A percentile compares a stretch with the other conserved stretches of the same genome.
Evolutionary conservation across 257 asterid species (phyloP).

Genomic region (Petrea volubilis): DNA sequence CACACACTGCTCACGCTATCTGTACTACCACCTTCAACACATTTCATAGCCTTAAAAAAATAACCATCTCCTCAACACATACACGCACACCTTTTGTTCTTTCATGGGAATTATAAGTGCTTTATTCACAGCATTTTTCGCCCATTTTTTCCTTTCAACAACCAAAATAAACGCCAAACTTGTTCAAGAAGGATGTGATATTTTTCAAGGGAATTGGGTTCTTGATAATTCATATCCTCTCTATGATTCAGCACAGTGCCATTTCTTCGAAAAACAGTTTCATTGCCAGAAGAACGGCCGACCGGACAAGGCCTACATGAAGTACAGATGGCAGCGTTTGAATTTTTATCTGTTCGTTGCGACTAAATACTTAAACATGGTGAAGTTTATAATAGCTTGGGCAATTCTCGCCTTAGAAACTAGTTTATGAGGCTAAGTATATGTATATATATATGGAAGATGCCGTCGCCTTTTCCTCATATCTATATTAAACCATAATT

Average conservation of each 20-base stretch:
- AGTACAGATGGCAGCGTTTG: conserved; percentile 32
- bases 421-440: too few species aligned
- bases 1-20: too few species aligned
- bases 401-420: too few species aligned
- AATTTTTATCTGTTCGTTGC: too few species aligned
- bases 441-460: too few species aligned
- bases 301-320: conserved; percentile 37
- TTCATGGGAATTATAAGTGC: background rate
- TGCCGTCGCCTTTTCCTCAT: too few species aligned
- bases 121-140: background rate
- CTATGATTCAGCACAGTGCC: conserved; percentile 39
- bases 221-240: conserved; percentile 47
- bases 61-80: background rate
- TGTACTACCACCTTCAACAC: background rate
- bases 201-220: conserved; percentile 57
- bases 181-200: conserved; percentile 35
- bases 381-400: too few species aligned
- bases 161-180: conserved; percentile 11
- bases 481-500: too few species aligned
- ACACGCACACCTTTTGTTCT: background rate
- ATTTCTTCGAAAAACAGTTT: conserved; percentile 38
- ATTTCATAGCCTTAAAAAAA: background rate
- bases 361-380: too few species aligned
- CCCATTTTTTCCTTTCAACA: background rate
- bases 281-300: conserved; percentile 51